These are phyloP conservation scores for Elasticomyces elasticus DNA, from an alignment of 495 filamentous ascomycete genomes.

Conservation along the genomic window DNA sequence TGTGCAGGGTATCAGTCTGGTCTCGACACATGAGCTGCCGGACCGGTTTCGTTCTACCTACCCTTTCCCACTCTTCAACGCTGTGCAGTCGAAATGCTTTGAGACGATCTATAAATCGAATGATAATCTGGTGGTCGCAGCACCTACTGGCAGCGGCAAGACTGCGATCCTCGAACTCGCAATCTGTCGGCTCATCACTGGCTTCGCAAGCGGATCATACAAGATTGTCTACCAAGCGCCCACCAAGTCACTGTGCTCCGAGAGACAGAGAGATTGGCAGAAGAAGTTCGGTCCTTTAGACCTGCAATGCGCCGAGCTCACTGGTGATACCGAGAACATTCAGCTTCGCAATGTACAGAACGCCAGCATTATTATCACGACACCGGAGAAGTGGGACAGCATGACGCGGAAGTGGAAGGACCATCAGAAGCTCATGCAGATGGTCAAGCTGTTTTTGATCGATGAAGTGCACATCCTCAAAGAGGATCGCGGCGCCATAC, in stretches of 20 bases:
- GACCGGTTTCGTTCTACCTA: conserved; percentile 72
- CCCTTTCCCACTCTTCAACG: conserved; percentile 76
- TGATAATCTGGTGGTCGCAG: conserved; percentile 80
- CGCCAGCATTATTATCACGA: conserved; percentile 89
- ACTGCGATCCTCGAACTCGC: conserved; percentile 86
- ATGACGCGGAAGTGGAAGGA: conserved; percentile 95
- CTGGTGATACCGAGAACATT: conserved; percentile 74
- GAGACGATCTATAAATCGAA: conserved; percentile 56
- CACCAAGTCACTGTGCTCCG: conserved; percentile 84
- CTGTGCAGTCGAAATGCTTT: conserved; percentile 85
- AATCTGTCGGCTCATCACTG: conserved; percentile 66
- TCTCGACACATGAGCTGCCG: conserved; percentile 63
- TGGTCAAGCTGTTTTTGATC: conserved; percentile 86
- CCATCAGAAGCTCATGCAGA: conserved; percentile 67
- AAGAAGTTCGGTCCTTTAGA: conserved; percentile 68
- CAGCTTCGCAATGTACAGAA: conserved; percentile 66
- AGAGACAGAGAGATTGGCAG: conserved; percentile 75
- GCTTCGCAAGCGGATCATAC: conserved; percentile 55
- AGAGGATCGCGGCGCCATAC: conserved; percentile 75
- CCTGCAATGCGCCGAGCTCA: conserved; percentile 73
- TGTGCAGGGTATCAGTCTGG: conserved; percentile 60
- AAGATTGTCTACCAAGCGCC: conserved; percentile 96
- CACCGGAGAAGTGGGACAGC: conserved; percentile 97
- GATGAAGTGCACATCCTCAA: conserved; percentile 96
- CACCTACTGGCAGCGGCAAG: conserved; percentile 91